phyloP scores from a whole-genome alignment of 2,329 filamentous ascomycete species.

The Penicillium psychrosexuale region DNA sequence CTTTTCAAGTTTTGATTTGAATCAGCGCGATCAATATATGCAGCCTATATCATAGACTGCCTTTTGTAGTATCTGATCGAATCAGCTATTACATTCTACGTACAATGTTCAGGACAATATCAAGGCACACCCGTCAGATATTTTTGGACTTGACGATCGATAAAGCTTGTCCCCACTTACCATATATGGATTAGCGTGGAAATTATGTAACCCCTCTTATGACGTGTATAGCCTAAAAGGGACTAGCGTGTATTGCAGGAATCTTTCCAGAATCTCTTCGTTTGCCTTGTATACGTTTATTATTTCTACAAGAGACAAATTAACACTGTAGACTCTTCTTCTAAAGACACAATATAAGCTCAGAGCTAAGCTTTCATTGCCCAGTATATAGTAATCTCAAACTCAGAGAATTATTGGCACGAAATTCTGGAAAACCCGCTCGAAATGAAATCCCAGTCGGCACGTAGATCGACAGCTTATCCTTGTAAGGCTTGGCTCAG shows the following conservation, averaged over 20 bases:
- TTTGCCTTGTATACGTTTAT: not conserved
- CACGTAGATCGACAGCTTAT: not conserved
- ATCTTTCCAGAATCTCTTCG: not conserved
- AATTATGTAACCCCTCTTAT: not conserved
- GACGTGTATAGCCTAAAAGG: not conserved
- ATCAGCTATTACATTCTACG: not conserved
- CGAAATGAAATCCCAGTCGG: not conserved
- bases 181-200: not conserved
- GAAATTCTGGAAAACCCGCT: not conserved
- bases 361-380: not conserved
- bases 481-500: constrained; percentile 1
- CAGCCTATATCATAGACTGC: not conserved
- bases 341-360: not conserved
- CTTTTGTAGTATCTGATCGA: not conserved
- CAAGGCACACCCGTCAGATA: not conserved
- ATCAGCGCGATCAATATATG: not conserved
- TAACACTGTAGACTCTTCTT: not conserved
- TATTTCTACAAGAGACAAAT: not conserved
- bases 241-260: not conserved
- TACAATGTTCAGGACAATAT: not conserved
- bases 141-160: constrained; percentile 4
- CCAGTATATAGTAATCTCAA: not conserved
- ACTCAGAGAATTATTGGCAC: not conserved
- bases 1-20: not conserved
- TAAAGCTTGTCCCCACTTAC: not conserved